A percentile compares a stretch with the other conserved stretches of the same genome.
Conservation (phyloP, 768 basidiomycete genomes). For the Leucogyrophana mollusca region DNA sequence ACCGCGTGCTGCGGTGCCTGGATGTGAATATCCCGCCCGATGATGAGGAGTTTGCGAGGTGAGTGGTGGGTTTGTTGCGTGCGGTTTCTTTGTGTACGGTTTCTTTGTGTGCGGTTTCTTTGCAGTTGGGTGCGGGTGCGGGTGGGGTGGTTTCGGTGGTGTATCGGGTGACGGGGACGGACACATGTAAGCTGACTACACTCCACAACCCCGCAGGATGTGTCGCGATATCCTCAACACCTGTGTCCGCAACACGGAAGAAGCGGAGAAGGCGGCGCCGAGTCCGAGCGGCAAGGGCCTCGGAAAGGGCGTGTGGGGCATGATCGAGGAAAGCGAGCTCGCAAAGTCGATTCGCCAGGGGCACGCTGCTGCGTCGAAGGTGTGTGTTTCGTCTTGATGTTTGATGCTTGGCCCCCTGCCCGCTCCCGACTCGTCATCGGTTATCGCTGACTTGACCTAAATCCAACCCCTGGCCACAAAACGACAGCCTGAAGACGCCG, state of each 20-base stretch:
- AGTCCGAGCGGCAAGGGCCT: constrained; percentile 48
- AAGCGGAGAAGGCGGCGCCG: constrained; percentile 51
- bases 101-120: neutral
- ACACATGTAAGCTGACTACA: too few species aligned
- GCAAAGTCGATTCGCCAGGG: constrained; percentile 64
- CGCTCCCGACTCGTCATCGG: too few species aligned
- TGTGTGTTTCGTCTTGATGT: constrained; percentile 41
- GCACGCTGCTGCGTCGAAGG: constrained; percentile 46
- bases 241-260: constrained; percentile 93
- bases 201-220: constrained; percentile 56
- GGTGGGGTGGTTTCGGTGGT: neutral
- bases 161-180: too few species aligned
- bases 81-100: constrained; percentile 22
- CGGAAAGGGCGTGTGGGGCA: constrained; percentile 75
- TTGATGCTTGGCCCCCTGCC: too few species aligned
- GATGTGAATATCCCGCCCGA: constrained; percentile 90
- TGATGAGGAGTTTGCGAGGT: constrained; percentile 75
- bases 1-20: constrained; percentile 85
- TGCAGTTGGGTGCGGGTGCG: constrained; percentile 3
- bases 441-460: too few species aligned
- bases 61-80: neutral
- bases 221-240: constrained; percentile 87
- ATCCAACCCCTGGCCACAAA: too few species aligned
- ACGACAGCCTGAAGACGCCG: constrained; percentile 39
- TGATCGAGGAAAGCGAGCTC: constrained; percentile 85